Evolutionary conservation across 2,329 filamentous ascomycete genomes (phyloP).

Genomic region (Niveomyces coronatus): DNA sequence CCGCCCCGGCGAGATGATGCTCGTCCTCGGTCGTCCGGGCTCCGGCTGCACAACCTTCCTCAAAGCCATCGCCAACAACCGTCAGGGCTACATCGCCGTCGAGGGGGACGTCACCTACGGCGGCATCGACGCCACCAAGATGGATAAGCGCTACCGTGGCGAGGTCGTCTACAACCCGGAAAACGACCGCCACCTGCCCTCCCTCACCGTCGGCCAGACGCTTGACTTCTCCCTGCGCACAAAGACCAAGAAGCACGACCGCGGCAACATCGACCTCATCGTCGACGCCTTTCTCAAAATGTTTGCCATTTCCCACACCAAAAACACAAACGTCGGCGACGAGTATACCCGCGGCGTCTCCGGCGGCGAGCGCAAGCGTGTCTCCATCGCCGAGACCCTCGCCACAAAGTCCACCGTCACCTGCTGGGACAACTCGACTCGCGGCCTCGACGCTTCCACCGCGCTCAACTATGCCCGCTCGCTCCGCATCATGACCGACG

Average conservation of each 20-base stretch:
- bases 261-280: slow-evolving; percentile 55
- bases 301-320: slow-evolving; percentile 69
- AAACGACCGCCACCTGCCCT: slow-evolving; percentile 65
- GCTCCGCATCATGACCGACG: slow-evolving; percentile 63
- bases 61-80: slow-evolving; percentile 63
- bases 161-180: slow-evolving; percentile 58
- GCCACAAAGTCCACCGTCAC: slow-evolving; percentile 64
- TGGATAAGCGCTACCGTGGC: slow-evolving; percentile 44
- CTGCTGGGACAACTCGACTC: slow-evolving; percentile 71
- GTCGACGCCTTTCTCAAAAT: slow-evolving; percentile 63
- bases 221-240: slow-evolving; percentile 64
- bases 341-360: slow-evolving; percentile 62
- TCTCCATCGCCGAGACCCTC: slow-evolving; percentile 68
- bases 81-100: slow-evolving; percentile 53
- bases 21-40: slow-evolving; percentile 56
- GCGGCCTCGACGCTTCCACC: slow-evolving; percentile 70
- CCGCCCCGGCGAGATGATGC: slow-evolving; percentile 27
- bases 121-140: slow-evolving; percentile 31
- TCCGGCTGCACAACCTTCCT: slow-evolving; percentile 69
- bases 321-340: slow-evolving; percentile 66
- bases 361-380: slow-evolving; percentile 72
- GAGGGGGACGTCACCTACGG: slow-evolving; percentile 58
- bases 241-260: slow-evolving; percentile 60
- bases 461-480: slow-evolving; percentile 68
- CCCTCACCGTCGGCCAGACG: slow-evolving; percentile 68